These are phyloP conservation scores for Pyrus hybrid DNA, from an alignment of 331 rosid species.

Conservation along the genomic window DNA sequence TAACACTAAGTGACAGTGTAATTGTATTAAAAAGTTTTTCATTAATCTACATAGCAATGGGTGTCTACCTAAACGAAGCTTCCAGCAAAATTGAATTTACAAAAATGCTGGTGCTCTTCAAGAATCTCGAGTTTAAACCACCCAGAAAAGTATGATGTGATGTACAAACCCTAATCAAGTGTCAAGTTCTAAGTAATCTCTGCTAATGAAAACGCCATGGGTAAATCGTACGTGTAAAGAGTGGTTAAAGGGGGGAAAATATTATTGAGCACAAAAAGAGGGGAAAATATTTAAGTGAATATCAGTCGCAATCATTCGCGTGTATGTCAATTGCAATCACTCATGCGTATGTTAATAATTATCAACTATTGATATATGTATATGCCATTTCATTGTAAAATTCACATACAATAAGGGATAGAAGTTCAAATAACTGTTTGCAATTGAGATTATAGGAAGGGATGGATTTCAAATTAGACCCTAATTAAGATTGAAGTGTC, in stretches of 20 bases:
- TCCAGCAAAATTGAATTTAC: not conserved
- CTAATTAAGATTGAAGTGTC: constrained; percentile 22
- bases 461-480: constrained; percentile 20
- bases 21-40: not conserved
- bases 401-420: not conserved
- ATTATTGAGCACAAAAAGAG: too few species aligned
- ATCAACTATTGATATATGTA: not conserved
- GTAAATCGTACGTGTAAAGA: too few species aligned
- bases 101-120: not conserved
- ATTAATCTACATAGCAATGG: not conserved
- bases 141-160: not conserved
- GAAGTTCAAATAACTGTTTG: not conserved
- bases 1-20: too few species aligned
- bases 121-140: not conserved
- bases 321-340: not conserved
- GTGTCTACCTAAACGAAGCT: not conserved
- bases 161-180: not conserved
- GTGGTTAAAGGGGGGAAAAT: too few species aligned
- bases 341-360: too few species aligned
- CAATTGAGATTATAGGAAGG: not conserved
- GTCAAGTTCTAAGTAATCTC: not conserved
- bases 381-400: not conserved
- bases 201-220: too few species aligned
- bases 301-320: too few species aligned
- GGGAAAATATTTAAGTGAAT: too few species aligned